phyloP scores from a whole-genome alignment of 2,329 filamentous ascomycete species.

The Fusarium transvaalense region DNA sequence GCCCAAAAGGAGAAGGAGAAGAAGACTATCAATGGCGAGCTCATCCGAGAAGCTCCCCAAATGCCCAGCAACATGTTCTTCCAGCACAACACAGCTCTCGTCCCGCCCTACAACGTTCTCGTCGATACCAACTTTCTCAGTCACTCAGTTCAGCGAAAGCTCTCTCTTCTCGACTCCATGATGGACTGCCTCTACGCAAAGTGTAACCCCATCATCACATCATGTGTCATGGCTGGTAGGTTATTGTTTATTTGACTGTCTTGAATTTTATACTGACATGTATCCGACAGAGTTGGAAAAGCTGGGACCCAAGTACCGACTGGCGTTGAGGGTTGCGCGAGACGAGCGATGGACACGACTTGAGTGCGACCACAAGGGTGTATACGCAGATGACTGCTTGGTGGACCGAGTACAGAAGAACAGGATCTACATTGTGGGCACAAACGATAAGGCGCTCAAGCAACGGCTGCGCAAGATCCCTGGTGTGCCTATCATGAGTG shows the following conservation, averaged over 20 bases:
- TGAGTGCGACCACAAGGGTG: slow-evolving; percentile 90
- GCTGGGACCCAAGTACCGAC: slow-evolving; percentile 86
- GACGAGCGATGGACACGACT: slow-evolving; percentile 90
- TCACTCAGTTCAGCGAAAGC: slow-evolving; percentile 90
- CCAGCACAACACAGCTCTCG: slow-evolving; percentile 86
- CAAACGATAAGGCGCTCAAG: slow-evolving; percentile 84
- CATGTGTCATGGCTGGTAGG: slow-evolving; percentile 57
- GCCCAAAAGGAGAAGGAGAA: slow-evolving; percentile 69
- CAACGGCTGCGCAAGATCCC: slow-evolving; percentile 80
- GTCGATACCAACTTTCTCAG: slow-evolving; percentile 93
- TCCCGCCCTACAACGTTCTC: slow-evolving; percentile 75
- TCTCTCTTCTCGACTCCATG: slow-evolving; percentile 87
- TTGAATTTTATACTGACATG: background rate
- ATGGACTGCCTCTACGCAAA: slow-evolving; percentile 96
- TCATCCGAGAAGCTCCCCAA: slow-evolving; percentile 84
- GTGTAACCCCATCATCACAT: slow-evolving; percentile 87
- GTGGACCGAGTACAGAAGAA: slow-evolving; percentile 80
- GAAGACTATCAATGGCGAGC: slow-evolving; percentile 67
- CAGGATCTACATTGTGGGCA: slow-evolving; percentile 83
- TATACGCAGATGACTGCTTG: slow-evolving; percentile 84
- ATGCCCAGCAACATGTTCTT: slow-evolving; percentile 89
- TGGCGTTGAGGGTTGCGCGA: slow-evolving; percentile 86
- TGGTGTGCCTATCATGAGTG: slow-evolving; percentile 80
- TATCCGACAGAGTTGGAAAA: slow-evolving; percentile 82
- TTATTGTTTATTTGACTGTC: background rate